Conservation (phyloP, 805 yeast genomes). For the Yarrowia sp. region DNA sequence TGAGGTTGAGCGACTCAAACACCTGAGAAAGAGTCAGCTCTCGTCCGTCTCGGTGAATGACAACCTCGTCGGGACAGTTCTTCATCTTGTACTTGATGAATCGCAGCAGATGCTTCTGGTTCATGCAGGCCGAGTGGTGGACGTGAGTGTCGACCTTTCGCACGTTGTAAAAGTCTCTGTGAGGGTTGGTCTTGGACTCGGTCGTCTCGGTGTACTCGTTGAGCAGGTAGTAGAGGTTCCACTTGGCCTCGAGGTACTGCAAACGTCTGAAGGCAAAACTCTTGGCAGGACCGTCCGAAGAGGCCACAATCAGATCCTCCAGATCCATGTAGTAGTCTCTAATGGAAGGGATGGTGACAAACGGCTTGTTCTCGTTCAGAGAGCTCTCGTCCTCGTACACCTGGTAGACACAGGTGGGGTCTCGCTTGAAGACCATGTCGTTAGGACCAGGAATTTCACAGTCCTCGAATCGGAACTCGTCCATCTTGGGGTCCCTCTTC, state of each 20-base stretch:
- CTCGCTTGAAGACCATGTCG: slow-evolving; percentile 55
- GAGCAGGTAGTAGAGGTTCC: slow-evolving; percentile 87
- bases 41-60: slow-evolving; percentile 91
- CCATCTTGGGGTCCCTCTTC: slow-evolving; percentile 45
- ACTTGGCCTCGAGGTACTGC: slow-evolving; percentile 93
- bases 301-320: slow-evolving; percentile 71
- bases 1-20: slow-evolving; percentile 84
- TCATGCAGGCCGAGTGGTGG: slow-evolving; percentile 99
- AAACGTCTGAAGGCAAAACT: slow-evolving; percentile 93
- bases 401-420: slow-evolving; percentile 74
- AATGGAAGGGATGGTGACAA: slow-evolving; percentile 73
- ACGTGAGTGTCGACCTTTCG: slow-evolving; percentile 98
- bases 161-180: slow-evolving; percentile 95
- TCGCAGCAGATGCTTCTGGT: slow-evolving; percentile 93
- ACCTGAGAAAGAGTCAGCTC: slow-evolving; percentile 87
- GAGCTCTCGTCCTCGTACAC: slow-evolving; percentile 55
- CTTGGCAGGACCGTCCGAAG: slow-evolving; percentile 95
- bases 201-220: slow-evolving; percentile 94
- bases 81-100: slow-evolving; percentile 94
- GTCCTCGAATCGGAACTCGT: slow-evolving; percentile 51
- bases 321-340: slow-evolving; percentile 86
- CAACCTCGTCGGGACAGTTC: slow-evolving; percentile 84
- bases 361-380: slow-evolving; percentile 45
- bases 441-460: slow-evolving; percentile 63
- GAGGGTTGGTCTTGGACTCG: slow-evolving; percentile 91